Conservation (phyloP, 257 asterid genomes). For the Nicotiana obtusifolia region DNA sequence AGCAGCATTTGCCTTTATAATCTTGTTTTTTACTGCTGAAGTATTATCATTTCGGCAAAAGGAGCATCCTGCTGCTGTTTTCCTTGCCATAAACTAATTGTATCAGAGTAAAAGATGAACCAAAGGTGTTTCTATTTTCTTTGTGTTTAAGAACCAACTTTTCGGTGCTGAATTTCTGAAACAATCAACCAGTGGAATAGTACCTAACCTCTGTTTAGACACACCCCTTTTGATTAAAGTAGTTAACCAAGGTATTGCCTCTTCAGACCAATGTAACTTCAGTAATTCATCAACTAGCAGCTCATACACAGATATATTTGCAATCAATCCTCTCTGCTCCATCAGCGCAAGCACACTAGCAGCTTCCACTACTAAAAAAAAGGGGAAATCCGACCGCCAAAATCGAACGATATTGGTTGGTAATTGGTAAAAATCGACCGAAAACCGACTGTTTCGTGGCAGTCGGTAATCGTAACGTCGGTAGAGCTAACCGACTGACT, state of each 20-base stretch:
- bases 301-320: constrained; percentile 14
- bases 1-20: background rate
- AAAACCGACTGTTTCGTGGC: too few species aligned
- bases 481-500: too few species aligned
- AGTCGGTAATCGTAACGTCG: too few species aligned
- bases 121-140: background rate
- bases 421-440: too few species aligned
- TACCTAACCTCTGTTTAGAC: constrained; percentile 1
- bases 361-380: constrained; percentile 28
- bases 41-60: background rate
- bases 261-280: constrained; percentile 16
- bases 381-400: too few species aligned
- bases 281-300: constrained; percentile 19
- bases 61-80: background rate
- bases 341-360: constrained; percentile 13
- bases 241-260: constrained; percentile 18
- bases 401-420: too few species aligned
- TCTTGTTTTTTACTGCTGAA: background rate
- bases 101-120: constrained; percentile 20
- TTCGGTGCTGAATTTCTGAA: constrained; percentile 4
- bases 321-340: constrained; percentile 24
- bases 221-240: constrained; percentile 27
- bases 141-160: background rate
- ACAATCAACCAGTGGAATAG: constrained; percentile 11
- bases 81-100: background rate